A percentile compares a stretch with the other conserved stretches of the same genome.
phyloP scores from a whole-genome alignment of 108 stramenopile species.

The Cyclotella sp. region DNA sequence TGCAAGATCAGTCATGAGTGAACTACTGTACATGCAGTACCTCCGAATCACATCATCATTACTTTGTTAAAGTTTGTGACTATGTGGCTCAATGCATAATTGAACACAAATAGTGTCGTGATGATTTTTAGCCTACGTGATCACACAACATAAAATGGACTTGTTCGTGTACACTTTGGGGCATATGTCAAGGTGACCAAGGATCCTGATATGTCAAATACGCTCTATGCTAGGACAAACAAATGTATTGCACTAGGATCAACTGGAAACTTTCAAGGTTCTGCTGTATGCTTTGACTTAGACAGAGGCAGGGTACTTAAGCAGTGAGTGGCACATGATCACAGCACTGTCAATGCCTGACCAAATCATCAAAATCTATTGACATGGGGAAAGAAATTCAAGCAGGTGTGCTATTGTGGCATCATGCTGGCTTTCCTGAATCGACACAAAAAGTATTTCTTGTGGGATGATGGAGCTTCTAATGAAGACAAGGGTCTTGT shows the following conservation, averaged over 20 bases:
- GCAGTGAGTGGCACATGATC: no score
- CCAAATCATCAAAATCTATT: background rate
- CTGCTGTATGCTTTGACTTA: no score
- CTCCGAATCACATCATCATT: background rate
- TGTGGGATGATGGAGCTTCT: background rate
- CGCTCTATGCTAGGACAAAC: no score
- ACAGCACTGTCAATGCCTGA: no score
- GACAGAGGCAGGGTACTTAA: no score
- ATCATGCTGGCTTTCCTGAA: background rate
- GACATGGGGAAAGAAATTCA: background rate
- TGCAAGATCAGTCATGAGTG: background rate
- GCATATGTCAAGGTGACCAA: no score
- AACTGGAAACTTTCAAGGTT: no score
- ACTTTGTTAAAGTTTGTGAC: background rate
- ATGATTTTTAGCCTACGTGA: no score
- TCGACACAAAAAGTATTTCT: background rate
- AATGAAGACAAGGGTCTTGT: background rate
- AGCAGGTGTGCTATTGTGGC: background rate
- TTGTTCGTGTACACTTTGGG: no score
- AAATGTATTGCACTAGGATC: no score
- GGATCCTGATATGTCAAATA: no score
- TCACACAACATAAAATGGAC: no score
- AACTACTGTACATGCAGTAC: background rate
- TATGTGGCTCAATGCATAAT: background rate
- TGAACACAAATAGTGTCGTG: background rate